A percentile compares a stretch with the other conserved stretches of the same genome.
Conservation (phyloP, 75 land plant species). For the Adiantum capillusveneris region DNA sequence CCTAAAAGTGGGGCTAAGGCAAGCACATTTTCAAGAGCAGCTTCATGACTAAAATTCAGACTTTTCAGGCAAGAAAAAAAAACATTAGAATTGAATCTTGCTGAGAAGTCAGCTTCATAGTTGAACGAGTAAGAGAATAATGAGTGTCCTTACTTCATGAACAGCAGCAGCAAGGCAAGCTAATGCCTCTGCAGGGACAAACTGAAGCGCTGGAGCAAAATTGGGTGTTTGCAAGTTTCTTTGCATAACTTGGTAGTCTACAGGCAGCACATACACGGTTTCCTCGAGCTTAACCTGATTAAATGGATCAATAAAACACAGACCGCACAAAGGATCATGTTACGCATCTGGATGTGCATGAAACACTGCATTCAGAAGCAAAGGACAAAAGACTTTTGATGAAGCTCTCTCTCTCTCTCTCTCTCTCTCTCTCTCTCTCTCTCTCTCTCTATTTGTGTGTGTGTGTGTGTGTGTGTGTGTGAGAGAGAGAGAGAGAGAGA, state of each 20-base stretch:
- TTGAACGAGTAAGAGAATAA: too few species aligned
- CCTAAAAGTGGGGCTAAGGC: too few species aligned
- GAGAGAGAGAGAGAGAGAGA: too few species aligned
- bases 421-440: neutral
- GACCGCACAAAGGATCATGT: too few species aligned
- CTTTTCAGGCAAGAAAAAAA: too few species aligned
- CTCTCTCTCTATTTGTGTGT: neutral
- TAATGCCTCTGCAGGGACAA: conserved; percentile 67
- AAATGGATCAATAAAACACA: conserved; percentile 1
- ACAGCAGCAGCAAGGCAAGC: conserved; percentile 78
- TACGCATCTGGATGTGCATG: too few species aligned
- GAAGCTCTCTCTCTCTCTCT: neutral
- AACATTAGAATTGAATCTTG: too few species aligned
- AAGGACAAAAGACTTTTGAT: neutral
- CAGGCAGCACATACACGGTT: conserved; percentile 37
- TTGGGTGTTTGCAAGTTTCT: conserved; percentile 32
- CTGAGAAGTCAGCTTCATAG: too few species aligned
- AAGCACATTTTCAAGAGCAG: too few species aligned
- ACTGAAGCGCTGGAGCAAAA: conserved; percentile 45
- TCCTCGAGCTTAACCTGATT: conserved; percentile 53
- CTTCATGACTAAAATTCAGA: too few species aligned
- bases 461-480: too few species aligned
- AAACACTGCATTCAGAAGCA: neutral
- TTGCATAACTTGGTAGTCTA: conserved; percentile 51
- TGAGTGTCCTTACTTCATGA: conserved; percentile 46